phyloP scores from a whole-genome alignment of 768 basidiomycete genomes.

The Naganishia vaughanmartiniae region DNA sequence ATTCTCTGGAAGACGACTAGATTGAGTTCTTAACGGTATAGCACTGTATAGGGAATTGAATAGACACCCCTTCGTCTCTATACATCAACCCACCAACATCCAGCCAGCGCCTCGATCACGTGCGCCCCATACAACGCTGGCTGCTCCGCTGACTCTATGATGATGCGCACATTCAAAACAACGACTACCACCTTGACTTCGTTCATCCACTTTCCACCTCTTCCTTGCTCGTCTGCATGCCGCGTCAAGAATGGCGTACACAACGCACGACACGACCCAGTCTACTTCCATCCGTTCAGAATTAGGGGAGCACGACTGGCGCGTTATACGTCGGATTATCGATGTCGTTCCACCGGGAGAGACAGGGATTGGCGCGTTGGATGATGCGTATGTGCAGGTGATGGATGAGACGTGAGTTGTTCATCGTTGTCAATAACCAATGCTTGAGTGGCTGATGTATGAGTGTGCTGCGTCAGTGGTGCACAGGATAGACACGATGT shows the following conservation, averaged over 20 bases:
- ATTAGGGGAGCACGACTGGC: constrained; percentile 24
- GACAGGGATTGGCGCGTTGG: constrained; percentile 24
- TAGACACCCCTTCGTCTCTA: too few species aligned
- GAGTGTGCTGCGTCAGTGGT: background rate
- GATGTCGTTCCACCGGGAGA: constrained; percentile 28
- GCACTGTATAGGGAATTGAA: too few species aligned
- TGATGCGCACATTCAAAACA: constrained; percentile 11
- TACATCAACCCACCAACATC: too few species aligned
- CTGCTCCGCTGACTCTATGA: too few species aligned
- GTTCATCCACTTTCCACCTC: background rate
- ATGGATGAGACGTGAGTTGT: constrained; percentile 27
- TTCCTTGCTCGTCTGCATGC: background rate
- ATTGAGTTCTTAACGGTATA: too few species aligned
- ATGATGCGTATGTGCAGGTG: constrained; percentile 29
- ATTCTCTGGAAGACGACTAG: background rate
- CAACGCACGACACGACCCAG: constrained; percentile 4
- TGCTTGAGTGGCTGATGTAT: background rate
- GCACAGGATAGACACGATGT: constrained; percentile 21
- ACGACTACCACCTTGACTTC: background rate
- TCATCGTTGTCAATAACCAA: background rate
- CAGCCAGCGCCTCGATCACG: background rate
- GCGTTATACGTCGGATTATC: constrained; percentile 25
- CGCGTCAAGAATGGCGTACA: constrained; percentile 11
- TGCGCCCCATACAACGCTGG: background rate
- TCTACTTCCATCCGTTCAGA: constrained; percentile 15